These are phyloP conservation scores for Raffaelea deltoideospora DNA, from an alignment of 2,329 filamentous ascomycete species.

Conservation along the genomic window DNA sequence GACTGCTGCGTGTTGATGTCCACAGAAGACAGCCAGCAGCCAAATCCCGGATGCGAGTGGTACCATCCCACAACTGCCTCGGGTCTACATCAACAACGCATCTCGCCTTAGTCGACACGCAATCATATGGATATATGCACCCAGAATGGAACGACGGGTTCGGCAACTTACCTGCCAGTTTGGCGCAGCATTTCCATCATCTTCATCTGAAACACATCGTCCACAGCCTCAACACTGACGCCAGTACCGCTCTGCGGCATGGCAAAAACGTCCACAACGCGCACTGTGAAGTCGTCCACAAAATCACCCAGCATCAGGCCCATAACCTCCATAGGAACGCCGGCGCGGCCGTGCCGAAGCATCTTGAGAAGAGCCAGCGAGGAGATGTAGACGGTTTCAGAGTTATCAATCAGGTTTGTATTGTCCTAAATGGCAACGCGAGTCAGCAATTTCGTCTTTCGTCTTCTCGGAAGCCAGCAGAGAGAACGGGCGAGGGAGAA, in stretches of 20 bases:
- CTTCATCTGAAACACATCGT: constrained; percentile 97
- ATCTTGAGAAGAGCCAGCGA: constrained; percentile 96
- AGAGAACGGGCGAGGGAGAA: too few relatives aligned
- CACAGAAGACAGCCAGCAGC: constrained; percentile 96
- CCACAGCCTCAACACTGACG: constrained; percentile 94
- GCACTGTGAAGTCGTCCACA: constrained; percentile 96
- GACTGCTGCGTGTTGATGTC: constrained; percentile 99
- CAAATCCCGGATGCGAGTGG: constrained; percentile 97
- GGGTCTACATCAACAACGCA: constrained; percentile 49
- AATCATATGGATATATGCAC: too few relatives aligned
- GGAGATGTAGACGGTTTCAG: constrained; percentile 98
- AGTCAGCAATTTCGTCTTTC: too few relatives aligned
- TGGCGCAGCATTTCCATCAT: constrained; percentile 99
- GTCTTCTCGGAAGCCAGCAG: constrained; percentile 3
- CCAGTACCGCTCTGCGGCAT: constrained; percentile 99
- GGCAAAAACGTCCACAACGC: constrained; percentile 95
- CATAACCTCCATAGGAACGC: constrained; percentile 99
- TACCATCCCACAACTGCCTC: constrained; percentile 99
- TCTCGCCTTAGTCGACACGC: too few relatives aligned
- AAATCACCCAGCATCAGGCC: constrained; percentile 98
- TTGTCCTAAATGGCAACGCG: constrained; percentile 49
- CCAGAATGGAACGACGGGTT: too few relatives aligned
- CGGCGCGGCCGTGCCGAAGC: constrained; percentile 90
- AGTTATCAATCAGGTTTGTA: constrained; percentile 88
- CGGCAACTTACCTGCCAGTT: constrained; percentile 60